Evolutionary conservation across 768 basidiomycete species (phyloP).

Genomic region (Auricularia heimuer): DNA sequence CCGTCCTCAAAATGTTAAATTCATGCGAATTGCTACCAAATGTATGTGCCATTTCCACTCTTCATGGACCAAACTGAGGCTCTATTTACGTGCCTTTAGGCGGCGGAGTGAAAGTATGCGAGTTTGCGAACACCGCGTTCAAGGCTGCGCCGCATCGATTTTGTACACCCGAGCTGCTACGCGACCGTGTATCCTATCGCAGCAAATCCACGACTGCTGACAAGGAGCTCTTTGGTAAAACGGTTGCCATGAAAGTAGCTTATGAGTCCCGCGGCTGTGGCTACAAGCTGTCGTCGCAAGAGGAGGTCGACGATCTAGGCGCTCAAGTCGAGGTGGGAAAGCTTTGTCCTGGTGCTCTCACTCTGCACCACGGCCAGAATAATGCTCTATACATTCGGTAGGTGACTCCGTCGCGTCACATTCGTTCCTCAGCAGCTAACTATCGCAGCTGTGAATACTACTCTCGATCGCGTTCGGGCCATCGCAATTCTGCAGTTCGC

Average conservation of each 20-base stretch:
- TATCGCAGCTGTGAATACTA: neutral
- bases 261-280: neutral
- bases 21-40: too few relatives aligned
- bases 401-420: neutral
- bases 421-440: neutral
- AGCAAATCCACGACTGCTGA: neutral
- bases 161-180: neutral
- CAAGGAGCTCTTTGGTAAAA: neutral
- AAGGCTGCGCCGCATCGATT: neutral
- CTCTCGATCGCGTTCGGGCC: neutral
- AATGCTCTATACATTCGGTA: neutral
- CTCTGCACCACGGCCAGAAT: neutral
- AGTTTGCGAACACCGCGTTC: neutral
- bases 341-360: too few relatives aligned
- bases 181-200: neutral
- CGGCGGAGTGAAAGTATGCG: neutral
- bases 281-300: too few relatives aligned
- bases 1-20: too few relatives aligned
- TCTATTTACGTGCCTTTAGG: neutral
- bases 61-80: neutral
- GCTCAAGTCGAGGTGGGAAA: too few relatives aligned
- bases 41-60: too few relatives aligned
- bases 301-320: too few relatives aligned
- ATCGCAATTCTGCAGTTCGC: neutral
- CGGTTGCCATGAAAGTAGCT: neutral